Conservation (phyloP, 495 filamentous ascomycete species). For the Podospora pseudocomata region DNA sequence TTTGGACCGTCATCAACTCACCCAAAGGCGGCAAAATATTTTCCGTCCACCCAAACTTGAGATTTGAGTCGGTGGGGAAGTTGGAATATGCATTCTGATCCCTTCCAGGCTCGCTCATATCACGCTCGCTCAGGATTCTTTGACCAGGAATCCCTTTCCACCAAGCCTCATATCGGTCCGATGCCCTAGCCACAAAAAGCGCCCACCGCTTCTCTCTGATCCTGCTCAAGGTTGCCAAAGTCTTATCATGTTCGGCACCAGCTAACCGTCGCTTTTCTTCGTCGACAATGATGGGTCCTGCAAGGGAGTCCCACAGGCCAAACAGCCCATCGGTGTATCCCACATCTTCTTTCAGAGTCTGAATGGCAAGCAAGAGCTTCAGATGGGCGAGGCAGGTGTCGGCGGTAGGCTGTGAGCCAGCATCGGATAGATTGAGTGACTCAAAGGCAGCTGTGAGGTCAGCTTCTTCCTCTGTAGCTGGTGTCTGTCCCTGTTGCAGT, state of each 20-base stretch:
- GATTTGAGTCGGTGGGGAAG: constrained; percentile 21
- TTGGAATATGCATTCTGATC: constrained; percentile 16
- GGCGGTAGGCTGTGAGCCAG: constrained; percentile 27
- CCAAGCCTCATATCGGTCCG: constrained; percentile 71
- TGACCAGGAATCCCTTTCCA: constrained; percentile 47
- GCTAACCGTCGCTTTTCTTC: constrained; percentile 11
- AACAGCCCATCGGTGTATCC: constrained; percentile 62
- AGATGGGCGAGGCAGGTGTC: constrained; percentile 68
- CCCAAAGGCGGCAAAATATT: constrained; percentile 41
- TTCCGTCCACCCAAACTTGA: constrained; percentile 27
- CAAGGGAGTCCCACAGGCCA: constrained; percentile 53
- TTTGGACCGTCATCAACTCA: constrained; percentile 24
- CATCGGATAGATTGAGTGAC: constrained; percentile 33
- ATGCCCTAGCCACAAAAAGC: constrained; percentile 68
- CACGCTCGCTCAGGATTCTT: constrained; percentile 28
- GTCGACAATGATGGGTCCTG: constrained; percentile 31
- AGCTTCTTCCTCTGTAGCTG: constrained; percentile 3
- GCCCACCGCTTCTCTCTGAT: constrained; percentile 79
- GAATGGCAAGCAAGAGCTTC: constrained; percentile 68
- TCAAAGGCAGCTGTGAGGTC: constrained; percentile 44
- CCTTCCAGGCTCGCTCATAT: constrained; percentile 28
- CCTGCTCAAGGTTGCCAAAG: constrained; percentile 39
- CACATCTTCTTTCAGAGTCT: constrained; percentile 62
- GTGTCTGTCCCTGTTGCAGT: background rate
- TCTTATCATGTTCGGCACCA: constrained; percentile 26